Evolutionary conservation across 139 green algal genomes (phyloP).

Genomic region (Gonium pectorale): DNA sequence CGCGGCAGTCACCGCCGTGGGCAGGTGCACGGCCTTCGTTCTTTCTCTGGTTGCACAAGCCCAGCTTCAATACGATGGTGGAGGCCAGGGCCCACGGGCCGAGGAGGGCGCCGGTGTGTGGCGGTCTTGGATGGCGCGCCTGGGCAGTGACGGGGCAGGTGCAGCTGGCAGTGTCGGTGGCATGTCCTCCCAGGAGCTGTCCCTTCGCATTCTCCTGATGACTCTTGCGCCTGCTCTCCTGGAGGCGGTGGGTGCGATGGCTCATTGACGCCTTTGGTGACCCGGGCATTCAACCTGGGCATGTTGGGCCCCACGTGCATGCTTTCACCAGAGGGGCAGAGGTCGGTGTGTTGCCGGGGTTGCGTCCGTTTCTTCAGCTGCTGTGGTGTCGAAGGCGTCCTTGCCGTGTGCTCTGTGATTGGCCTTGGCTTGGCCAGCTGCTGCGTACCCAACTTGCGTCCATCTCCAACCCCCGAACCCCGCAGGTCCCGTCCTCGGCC

Average conservation of each 20-base stretch:
- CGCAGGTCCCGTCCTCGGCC: neutral
- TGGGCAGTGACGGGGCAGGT: too few relatives aligned
- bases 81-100: neutral
- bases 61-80: neutral
- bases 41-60: neutral
- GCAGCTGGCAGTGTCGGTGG: too few relatives aligned
- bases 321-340: neutral
- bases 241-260: conserved; percentile 29
- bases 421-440: neutral
- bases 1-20: conserved; percentile 3
- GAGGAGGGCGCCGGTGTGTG: neutral
- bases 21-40: neutral
- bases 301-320: neutral
- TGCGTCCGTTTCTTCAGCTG: neutral
- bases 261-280: too few relatives aligned
- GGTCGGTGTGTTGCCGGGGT: neutral
- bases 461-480: too few relatives aligned
- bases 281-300: neutral
- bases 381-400: too few relatives aligned
- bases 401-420: neutral
- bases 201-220: neutral
- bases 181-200: neutral
- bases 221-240: neutral
- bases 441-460: neutral
- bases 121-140: neutral